phyloP scores from a whole-genome alignment of 2,329 filamentous ascomycete species.

The Penicillium crustosum region DNA sequence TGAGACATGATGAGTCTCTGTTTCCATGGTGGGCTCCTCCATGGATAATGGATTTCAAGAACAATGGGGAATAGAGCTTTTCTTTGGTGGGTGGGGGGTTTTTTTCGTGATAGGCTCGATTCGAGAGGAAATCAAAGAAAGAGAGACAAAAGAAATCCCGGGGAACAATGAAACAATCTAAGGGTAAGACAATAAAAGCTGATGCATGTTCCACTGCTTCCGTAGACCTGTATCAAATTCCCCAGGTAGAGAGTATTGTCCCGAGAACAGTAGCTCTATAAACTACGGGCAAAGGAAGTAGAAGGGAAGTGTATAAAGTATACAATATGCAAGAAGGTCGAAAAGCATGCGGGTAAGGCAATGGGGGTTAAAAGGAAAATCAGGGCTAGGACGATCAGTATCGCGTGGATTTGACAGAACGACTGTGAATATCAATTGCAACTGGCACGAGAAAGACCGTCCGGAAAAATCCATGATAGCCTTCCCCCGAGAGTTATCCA shows the following conservation, averaged over 20 bases:
- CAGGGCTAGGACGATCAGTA: slow-evolving; percentile 20
- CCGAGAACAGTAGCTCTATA: slow-evolving; percentile 2
- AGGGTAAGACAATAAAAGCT: slow-evolving; percentile 47
- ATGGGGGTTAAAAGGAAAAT: slow-evolving; percentile 32
- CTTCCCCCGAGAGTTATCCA: slow-evolving; percentile 21
- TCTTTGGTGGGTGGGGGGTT: not conserved
- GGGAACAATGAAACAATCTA: slow-evolving; percentile 34
- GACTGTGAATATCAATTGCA: slow-evolving; percentile 25
- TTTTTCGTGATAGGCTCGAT: slow-evolving; percentile 4
- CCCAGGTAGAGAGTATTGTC: slow-evolving; percentile 15
- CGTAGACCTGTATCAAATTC: slow-evolving; percentile 41
- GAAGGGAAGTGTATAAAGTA: slow-evolving; percentile 22
- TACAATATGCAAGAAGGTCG: slow-evolving; percentile 26
- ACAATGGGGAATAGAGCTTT: not conserved
- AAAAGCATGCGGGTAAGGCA: slow-evolving; percentile 30
- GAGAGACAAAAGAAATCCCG: slow-evolving; percentile 20
- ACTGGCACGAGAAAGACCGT: slow-evolving; percentile 25
- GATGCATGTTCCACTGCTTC: slow-evolving; percentile 50
- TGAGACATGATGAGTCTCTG: slow-evolving; percentile 45
- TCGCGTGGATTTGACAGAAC: slow-evolving; percentile 25
- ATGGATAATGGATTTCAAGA: slow-evolving; percentile 30
- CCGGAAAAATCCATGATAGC: slow-evolving; percentile 30
- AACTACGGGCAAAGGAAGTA: slow-evolving; percentile 36
- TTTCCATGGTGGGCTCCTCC: slow-evolving; percentile 50
- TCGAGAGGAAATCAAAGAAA: slow-evolving; percentile 7